A percentile compares a stretch with the other conserved stretches of the same genome.
phyloP scores from a whole-genome alignment of 2,329 filamentous ascomycete genomes.

The Parastagonospora avenae region DNA sequence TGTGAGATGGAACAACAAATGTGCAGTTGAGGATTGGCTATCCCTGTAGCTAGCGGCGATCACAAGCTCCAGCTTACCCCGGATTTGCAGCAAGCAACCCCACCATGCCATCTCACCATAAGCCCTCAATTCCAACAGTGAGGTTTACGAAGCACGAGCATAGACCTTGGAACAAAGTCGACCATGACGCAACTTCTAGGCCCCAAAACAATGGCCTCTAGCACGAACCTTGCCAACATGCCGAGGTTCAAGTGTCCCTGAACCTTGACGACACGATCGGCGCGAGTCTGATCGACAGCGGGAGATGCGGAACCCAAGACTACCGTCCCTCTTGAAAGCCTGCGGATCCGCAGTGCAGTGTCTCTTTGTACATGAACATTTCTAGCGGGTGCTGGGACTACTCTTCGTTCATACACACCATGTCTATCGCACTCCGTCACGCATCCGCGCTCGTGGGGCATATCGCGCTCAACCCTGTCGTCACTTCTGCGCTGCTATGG shows the following conservation, averaged over 20 bases:
- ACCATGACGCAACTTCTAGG: too few species aligned
- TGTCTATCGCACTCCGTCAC: conserved; percentile 25
- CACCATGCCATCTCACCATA: too few species aligned
- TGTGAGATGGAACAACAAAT: not conserved
- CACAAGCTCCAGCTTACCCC: not conserved
- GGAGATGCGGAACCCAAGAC: not conserved
- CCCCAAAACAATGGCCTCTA: too few species aligned
- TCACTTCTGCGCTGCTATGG: conserved; percentile 38
- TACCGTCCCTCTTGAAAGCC: too few species aligned
- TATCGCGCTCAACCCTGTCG: conserved; percentile 35
- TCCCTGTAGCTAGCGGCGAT: not conserved
- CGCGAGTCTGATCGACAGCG: not conserved
- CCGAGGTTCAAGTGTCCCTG: too few species aligned
- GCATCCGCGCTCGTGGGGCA: conserved; percentile 23
- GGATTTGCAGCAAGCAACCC: too few species aligned
- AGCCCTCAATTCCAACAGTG: too few species aligned
- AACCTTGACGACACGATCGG: not conserved
- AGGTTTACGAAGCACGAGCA: too few species aligned
- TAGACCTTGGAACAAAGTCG: too few species aligned
- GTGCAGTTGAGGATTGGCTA: not conserved
- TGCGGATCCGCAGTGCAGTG: not conserved
- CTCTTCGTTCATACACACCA: conserved; percentile 2
- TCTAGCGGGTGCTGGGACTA: not conserved
- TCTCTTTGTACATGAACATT: not conserved
- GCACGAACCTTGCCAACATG: too few species aligned